Conservation (phyloP, 768 basidiomycete species). For the Lactarius hengduanensis region DNA sequence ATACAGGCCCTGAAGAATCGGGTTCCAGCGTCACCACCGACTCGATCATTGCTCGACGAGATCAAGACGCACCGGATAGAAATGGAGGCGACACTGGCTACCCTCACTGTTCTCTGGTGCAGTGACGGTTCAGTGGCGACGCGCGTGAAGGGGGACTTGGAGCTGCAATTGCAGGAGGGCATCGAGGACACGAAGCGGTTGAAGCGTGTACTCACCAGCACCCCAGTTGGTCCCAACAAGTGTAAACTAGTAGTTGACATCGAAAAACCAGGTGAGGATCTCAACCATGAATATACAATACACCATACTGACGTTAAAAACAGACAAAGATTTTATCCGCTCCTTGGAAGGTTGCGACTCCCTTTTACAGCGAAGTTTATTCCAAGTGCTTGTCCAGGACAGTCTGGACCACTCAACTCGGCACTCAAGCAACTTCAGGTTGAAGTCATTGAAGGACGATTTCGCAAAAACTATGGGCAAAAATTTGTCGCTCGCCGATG, state of each 20-base stretch:
- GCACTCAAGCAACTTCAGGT: background rate
- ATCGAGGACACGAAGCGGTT: background rate
- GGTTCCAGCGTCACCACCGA: too few relatives aligned
- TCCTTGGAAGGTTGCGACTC: background rate
- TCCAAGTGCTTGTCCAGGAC: constrained; percentile 6
- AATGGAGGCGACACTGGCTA: background rate
- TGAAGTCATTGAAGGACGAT: background rate
- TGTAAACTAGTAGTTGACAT: background rate
- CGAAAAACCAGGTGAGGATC: background rate
- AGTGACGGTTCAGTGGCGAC: background rate
- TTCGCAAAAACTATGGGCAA: background rate
- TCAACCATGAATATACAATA: background rate
- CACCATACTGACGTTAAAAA: background rate
- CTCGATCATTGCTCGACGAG: too few relatives aligned
- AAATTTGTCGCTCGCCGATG: background rate
- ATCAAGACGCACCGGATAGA: too few relatives aligned
- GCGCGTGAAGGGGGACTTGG: background rate
- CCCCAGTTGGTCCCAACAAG: background rate
- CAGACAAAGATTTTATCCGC: background rate
- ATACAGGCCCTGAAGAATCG: too few relatives aligned
- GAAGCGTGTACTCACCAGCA: background rate
- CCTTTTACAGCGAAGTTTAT: constrained; percentile 2
- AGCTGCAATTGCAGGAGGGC: background rate
- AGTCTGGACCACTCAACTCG: constrained; percentile 1
- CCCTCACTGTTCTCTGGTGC: background rate